Evolutionary conservation across 176 grass and related monocot species (phyloP).

Genomic region (Themeda triandra): DNA sequence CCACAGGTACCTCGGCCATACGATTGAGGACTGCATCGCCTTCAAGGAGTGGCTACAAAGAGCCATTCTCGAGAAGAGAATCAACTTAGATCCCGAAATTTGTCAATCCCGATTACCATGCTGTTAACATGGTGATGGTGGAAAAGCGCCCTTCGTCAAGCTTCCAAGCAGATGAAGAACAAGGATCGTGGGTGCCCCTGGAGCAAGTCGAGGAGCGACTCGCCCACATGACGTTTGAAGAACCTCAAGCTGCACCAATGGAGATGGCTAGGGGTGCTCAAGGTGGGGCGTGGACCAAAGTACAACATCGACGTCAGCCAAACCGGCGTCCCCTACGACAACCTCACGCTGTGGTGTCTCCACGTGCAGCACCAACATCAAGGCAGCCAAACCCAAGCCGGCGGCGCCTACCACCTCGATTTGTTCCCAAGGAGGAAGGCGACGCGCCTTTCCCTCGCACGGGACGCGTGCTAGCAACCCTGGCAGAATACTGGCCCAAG

Average conservation of each 20-base stretch:
- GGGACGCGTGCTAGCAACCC: background rate
- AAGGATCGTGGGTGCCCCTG: background rate
- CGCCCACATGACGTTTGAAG: too few species aligned
- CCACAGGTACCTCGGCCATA: background rate
- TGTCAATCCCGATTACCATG: background rate
- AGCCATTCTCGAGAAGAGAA: background rate
- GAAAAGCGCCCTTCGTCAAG: rapidly evolving
- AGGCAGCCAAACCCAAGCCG: background rate
- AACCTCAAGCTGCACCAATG: too few species aligned
- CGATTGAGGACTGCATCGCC: background rate
- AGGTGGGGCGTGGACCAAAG: background rate
- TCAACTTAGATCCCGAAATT: background rate
- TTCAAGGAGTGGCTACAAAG: background rate
- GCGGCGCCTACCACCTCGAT: background rate
- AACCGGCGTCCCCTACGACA: background rate
- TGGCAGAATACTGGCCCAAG: background rate
- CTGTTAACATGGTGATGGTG: background rate
- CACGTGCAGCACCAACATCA: too few species aligned
- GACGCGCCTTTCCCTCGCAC: background rate
- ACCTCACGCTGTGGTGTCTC: rapidly evolving
- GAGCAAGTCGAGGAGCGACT: background rate
- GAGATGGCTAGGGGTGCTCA: rapidly evolving
- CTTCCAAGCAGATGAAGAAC: background rate
- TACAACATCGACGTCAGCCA: background rate
- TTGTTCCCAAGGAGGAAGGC: background rate